phyloP scores from a whole-genome alignment of 2,329 filamentous ascomycete species.

The Fusarium abutilonis region DNA sequence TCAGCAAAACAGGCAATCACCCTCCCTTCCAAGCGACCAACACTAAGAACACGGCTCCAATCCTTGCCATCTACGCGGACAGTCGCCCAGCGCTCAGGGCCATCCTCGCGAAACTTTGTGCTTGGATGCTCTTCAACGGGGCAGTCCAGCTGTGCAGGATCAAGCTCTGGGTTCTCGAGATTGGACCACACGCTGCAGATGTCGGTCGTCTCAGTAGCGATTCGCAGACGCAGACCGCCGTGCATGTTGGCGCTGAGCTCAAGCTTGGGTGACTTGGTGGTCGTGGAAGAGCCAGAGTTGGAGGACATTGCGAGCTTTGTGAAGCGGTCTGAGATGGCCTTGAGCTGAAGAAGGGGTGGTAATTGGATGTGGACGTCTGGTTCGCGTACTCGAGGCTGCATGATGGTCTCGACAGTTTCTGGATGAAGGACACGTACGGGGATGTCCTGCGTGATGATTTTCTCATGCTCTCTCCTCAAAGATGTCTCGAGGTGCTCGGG shows the following conservation, averaged over 20 bases:
- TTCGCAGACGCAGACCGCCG: constrained; percentile 80
- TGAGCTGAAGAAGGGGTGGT: constrained; percentile 86
- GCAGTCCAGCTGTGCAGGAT: constrained; percentile 77
- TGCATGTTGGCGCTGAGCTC: constrained; percentile 96
- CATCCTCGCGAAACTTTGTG: constrained; percentile 78
- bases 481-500: constrained; percentile 65
- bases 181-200: constrained; percentile 88
- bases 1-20: constrained; percentile 93
- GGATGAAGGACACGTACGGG: constrained; percentile 91
- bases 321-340: constrained; percentile 94
- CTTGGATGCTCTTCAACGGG: constrained; percentile 83
- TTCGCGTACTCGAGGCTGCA: constrained; percentile 89
- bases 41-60: constrained; percentile 93
- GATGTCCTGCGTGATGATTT: constrained; percentile 93
- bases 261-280: constrained; percentile 70
- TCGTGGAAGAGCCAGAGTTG: constrained; percentile 53
- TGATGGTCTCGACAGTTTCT: constrained; percentile 86
- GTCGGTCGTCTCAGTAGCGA: constrained; percentile 83
- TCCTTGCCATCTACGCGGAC: constrained; percentile 93
- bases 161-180: constrained; percentile 86
- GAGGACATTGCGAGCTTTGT: constrained; percentile 78
- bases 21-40: constrained; percentile 85
- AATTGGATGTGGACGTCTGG: constrained; percentile 94
- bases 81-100: constrained; percentile 85
- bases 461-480: constrained; percentile 79